A percentile compares a stretch with the other conserved stretches of the same genome.
Evolutionary conservation across 164 flowering plant genomes (phyloP).

Genomic region (Akebia trifoliata): DNA sequence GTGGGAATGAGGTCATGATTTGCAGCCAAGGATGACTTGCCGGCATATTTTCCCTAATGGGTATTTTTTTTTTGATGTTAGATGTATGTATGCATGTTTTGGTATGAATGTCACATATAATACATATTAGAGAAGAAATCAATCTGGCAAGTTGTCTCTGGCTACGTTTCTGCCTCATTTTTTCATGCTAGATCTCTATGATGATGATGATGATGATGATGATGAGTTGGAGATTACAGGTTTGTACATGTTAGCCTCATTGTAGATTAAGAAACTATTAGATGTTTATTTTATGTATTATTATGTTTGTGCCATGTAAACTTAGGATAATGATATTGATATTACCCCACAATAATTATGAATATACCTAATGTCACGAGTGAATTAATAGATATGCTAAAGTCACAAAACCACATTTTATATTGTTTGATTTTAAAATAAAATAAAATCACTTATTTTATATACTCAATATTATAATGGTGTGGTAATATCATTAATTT

Average conservation of each 20-base stretch:
- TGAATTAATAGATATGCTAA: no score
- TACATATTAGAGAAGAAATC: not conserved
- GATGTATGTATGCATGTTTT: not conserved
- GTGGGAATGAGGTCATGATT: slow-evolving; percentile 27
- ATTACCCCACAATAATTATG: no score
- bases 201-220: slow-evolving; percentile 12
- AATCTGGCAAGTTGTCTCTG: slow-evolving; percentile 45
- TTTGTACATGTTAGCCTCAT: not conserved
- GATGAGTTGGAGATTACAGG: not conserved
- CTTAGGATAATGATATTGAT: no score
- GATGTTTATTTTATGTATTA: not conserved
- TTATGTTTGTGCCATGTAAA: no score
- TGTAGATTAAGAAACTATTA: not conserved
- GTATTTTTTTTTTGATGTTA: not conserved
- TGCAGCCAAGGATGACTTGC: slow-evolving; percentile 79
- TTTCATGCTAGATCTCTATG: slow-evolving; percentile 38
- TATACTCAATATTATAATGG: no score
- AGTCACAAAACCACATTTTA: no score
- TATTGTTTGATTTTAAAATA: no score
- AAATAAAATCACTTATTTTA: no score
- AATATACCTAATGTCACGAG: no score
- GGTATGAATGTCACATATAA: not conserved
- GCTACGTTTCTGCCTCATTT: slow-evolving; percentile 36
- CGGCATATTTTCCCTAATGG: slow-evolving; percentile 14
- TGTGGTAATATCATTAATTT: no score